Evolutionary conservation across 176 grass and related monocot genomes (phyloP), one percentile per base, ranked within the genome.

Genomic region (Eleusine coracana): DNA sequence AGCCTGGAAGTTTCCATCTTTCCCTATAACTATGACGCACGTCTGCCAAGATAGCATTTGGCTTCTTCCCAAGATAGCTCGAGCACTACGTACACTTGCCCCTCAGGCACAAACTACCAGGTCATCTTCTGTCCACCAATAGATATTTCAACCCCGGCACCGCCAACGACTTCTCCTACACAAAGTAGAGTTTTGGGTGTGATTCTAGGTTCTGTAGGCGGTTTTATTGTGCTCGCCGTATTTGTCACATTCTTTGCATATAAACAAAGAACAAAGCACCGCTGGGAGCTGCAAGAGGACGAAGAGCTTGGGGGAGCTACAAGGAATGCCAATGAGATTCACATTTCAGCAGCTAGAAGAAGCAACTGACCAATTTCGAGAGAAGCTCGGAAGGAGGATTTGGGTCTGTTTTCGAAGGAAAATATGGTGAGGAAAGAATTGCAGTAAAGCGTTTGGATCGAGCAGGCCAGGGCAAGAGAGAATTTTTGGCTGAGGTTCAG

Each of bases 401-500:
- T 74, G 77, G 84, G 23, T 74, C 84, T 67, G 84, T 68, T 73
- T 86, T 86, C 2, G 27, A 74, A 11, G 84, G 84, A 16, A n/a
- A 46, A 45, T 3, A 80, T 3, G 6, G 17, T 0, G 68, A 56
- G 0, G 60, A 86, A 80, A 86, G 16, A 62, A 80, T 86, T 9
- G 77, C 77, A 7, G 84, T 80, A 6, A 86, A 86, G 56, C 62
- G 78, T 56, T 87, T 92, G 80, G 66, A 86, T 61, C 42, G 66
- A 40, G 15, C 78, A 9, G 75, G 76, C 41, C 76, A 84, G 37
- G 90, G 71, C 0, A 89, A 76, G 36, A 82, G 15, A 49, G 82
- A 89, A 68, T 89, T 92, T 63, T 70, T 78, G 37, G 91, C 84
- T 18, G 84, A 92, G 49, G 84, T 92, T 31, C n/a, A 92, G 27